Percentiles rank a stretch among this genome's conserved stretches.
Evolutionary conservation across 139 green algal species (phyloP).

Genomic region (Diplosphaera chodatii): DNA sequence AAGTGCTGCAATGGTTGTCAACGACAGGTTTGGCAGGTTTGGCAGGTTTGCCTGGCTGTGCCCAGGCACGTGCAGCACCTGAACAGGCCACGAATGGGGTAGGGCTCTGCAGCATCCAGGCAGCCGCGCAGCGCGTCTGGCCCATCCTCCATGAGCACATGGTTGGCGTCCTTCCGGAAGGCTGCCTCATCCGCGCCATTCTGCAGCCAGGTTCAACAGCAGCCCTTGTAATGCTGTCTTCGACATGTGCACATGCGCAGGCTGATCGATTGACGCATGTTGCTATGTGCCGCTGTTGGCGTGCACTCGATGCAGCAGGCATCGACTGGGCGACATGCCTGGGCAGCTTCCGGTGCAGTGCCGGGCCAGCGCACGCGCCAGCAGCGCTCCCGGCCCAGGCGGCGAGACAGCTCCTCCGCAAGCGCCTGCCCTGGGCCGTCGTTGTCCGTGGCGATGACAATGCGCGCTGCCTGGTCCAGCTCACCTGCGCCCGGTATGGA

Average conservation of each 20-base stretch:
- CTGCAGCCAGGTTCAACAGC: not conserved
- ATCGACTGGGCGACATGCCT: too few species aligned
- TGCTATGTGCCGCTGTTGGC: too few species aligned
- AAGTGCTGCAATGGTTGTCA: too few species aligned
- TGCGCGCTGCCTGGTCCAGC: slow-evolving; percentile 33
- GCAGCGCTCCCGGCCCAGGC: slow-evolving; percentile 75
- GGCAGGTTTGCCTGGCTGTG: too few species aligned
- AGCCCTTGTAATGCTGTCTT: too few species aligned
- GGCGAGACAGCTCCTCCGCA: slow-evolving; percentile 76
- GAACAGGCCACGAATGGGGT: slow-evolving; percentile 80
- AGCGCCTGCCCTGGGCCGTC: slow-evolving; percentile 76
- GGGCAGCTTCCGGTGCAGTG: too few species aligned
- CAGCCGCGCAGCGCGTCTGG: slow-evolving; percentile 40
- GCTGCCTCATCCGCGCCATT: not conserved
- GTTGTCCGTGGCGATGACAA: slow-evolving; percentile 76
- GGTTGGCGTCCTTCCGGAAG: slow-evolving; percentile 89
- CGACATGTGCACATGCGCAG: too few species aligned
- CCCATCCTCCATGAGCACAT: slow-evolving; percentile 75
- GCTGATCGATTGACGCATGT: too few species aligned
- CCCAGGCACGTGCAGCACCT: slow-evolving; percentile 22
- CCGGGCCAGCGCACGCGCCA: slow-evolving; percentile 57
- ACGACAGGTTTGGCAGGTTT: too few species aligned
- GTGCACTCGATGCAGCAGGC: too few species aligned
- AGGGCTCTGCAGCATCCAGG: slow-evolving; percentile 57
- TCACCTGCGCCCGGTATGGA: slow-evolving; percentile 18